Conservation (phyloP, 805 yeast genomes). For the Kuraishia hungarica region DNA sequence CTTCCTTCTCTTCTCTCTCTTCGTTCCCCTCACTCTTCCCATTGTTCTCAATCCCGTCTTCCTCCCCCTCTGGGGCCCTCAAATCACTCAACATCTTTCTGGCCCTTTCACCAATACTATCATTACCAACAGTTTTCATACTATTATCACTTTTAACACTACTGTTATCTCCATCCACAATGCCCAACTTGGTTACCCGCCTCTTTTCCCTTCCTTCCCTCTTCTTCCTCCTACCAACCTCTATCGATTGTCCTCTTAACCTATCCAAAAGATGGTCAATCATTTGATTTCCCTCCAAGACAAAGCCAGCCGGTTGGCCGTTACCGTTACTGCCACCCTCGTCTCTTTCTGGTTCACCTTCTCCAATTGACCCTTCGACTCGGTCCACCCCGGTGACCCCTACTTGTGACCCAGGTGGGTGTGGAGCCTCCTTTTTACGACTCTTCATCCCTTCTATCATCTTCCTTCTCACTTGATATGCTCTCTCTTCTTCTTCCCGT, state of each 20-base stretch:
- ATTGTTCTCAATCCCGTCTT: neutral
- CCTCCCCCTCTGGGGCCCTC: neutral
- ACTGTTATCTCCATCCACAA: neutral
- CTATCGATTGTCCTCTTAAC: neutral
- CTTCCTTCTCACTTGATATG: constrained; percentile 57
- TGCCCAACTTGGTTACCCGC: neutral
- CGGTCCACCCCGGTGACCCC: constrained; percentile 4
- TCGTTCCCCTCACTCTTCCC: neutral
- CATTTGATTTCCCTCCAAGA: constrained; percentile 4
- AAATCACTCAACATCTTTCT: constrained; percentile 14
- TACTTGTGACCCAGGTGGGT: constrained; percentile 17
- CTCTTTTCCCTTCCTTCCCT: neutral
- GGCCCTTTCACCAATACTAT: constrained; percentile 8
- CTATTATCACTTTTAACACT: neutral
- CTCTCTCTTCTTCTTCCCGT: constrained; percentile 58
- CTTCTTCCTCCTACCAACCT: neutral
- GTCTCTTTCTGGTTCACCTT: too few species aligned
- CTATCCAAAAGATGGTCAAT: constrained; percentile 16
- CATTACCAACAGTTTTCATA: neutral
- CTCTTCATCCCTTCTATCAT: constrained; percentile 30
- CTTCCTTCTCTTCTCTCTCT: constrained; percentile 1
- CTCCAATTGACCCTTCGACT: neutral
- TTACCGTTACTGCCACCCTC: too few species aligned
- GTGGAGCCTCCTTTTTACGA: constrained; percentile 4
- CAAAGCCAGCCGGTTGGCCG: neutral